Evolutionary conservation across 2,329 filamentous ascomycete genomes (phyloP), one percentile per base, ranked within the genome.

Genomic region (Elsinoe ampelina): DNA sequence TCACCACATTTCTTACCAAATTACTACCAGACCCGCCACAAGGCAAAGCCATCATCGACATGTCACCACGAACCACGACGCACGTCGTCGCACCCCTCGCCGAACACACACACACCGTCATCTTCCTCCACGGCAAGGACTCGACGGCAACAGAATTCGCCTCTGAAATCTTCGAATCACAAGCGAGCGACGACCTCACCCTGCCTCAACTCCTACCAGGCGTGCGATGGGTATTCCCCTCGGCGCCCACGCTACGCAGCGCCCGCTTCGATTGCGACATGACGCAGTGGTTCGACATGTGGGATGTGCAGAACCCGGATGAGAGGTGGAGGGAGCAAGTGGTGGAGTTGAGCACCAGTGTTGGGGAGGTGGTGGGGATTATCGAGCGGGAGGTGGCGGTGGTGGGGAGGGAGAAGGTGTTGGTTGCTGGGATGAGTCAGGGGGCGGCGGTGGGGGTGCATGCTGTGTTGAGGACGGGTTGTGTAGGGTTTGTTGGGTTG

Each of bases 81-180:
- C 34, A 57, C 47, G 35, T 57, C 42, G 41, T 54, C 34, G 38
- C 30, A 2, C 55, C 58, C 22, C 39, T 57, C 10, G 58, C 47
- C 6, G 59, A 55, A 6, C 74, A 78, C 56, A 73, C 70, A 0
- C 72, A 77, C 50, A 77, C 74, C 0, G 58, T 77, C 39, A 74
- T 79, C 36, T 68, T 76, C 39, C 70, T 78, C 10, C 75, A 78
- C 51, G 75, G 74, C 5, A 66, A 72, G 36, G 72, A 73, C 59
- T 75, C 72, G 60, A 65, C 61, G 2, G 68, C 65, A n/a, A 17
- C 60, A 1, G 68, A 74, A 26, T 77, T 76, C 52, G 67, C 70
- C 0, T 52, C 43, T 10, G 72, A 77, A 52, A 62, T 77, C 43
- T 72, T 77, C 61, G 68, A 69, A 55, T 65, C 63, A 38, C 61